phyloP scores from a whole-genome alignment of 2,329 filamentous ascomycete species.

The Zymoseptoria passerinii region DNA sequence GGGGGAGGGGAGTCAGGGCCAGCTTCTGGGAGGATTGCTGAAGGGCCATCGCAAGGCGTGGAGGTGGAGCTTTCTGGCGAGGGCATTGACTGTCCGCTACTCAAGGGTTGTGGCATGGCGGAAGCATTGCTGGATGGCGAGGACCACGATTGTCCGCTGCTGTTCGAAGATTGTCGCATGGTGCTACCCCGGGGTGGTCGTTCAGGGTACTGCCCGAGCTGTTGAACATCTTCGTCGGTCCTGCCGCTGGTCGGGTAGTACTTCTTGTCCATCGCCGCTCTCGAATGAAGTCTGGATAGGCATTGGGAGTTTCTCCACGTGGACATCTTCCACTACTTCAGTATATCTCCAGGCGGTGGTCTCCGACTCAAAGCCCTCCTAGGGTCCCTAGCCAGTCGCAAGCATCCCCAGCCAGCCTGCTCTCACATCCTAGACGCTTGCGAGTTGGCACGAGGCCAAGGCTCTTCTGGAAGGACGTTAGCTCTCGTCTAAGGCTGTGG shows the following conservation, averaged over 20 bases:
- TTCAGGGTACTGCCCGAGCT: not conserved
- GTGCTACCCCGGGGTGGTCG: not conserved
- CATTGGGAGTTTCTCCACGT: not conserved
- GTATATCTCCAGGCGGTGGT: not conserved
- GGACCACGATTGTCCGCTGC: not conserved
- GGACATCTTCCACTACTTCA: not conserved
- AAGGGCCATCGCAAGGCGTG: not conserved
- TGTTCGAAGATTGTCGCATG: not conserved
- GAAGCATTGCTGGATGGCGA: not conserved
- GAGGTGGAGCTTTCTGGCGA: not conserved
- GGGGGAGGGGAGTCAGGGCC: conserved; percentile 12
- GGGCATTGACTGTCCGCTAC: not conserved
- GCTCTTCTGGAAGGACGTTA: not conserved
- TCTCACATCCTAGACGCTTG: not conserved
- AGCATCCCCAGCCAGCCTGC: not conserved
- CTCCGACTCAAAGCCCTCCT: not conserved
- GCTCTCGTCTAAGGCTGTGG: not conserved
- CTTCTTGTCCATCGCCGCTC: not conserved
- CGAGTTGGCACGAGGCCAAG: not conserved
- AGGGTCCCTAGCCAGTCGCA: not conserved
- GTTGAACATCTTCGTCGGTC: not conserved
- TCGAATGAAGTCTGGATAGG: not conserved
- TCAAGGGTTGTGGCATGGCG: not conserved
- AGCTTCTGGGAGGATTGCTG: not conserved
- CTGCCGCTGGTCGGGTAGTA: not conserved